A percentile compares a stretch with the other conserved stretches of the same genome.
Evolutionary conservation across 768 basidiomycete genomes (phyloP).

Genomic region (Crucibulum laeve): DNA sequence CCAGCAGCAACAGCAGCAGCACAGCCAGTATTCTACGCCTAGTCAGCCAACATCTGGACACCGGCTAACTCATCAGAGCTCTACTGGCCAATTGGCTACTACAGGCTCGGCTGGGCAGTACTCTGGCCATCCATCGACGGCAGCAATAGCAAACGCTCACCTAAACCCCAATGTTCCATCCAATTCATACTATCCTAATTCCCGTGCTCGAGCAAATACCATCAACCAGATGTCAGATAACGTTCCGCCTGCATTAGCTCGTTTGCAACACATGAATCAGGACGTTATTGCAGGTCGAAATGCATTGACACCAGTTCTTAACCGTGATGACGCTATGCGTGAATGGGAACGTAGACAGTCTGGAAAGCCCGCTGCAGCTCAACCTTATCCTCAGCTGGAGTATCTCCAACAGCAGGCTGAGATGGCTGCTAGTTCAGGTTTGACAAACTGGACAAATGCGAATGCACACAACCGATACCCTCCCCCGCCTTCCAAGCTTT

Average conservation of each 20-base stretch:
- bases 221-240: conserved; percentile 88
- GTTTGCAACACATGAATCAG: conserved; percentile 85
- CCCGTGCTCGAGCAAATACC: conserved; percentile 84
- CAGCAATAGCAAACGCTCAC: conserved; percentile 27
- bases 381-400: conserved; percentile 87
- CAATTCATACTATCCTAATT: conserved; percentile 63
- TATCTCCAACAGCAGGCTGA: conserved; percentile 92
- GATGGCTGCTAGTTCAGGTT: conserved; percentile 60
- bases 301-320: conserved; percentile 88
- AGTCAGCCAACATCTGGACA: conserved; percentile 30
- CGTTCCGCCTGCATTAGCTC: conserved; percentile 91
- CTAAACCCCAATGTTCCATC: conserved; percentile 53
- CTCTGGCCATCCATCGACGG: conserved; percentile 26
- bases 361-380: conserved; percentile 64
- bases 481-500: conserved; percentile 59
- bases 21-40: conserved; percentile 29
- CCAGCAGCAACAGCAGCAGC: conserved; percentile 25
- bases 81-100: conserved; percentile 40
- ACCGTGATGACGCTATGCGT: conserved; percentile 89
- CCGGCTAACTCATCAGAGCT: conserved; percentile 45
- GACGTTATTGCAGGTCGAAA: conserved; percentile 75
- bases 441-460: conserved; percentile 51
- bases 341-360: conserved; percentile 94
- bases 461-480: conserved; percentile 47
- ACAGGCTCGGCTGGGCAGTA: conserved; percentile 27